These are phyloP conservation scores for Colletotrichum lini DNA, from an alignment of 2,329 filamentous ascomycete species.

Conservation along the genomic window DNA sequence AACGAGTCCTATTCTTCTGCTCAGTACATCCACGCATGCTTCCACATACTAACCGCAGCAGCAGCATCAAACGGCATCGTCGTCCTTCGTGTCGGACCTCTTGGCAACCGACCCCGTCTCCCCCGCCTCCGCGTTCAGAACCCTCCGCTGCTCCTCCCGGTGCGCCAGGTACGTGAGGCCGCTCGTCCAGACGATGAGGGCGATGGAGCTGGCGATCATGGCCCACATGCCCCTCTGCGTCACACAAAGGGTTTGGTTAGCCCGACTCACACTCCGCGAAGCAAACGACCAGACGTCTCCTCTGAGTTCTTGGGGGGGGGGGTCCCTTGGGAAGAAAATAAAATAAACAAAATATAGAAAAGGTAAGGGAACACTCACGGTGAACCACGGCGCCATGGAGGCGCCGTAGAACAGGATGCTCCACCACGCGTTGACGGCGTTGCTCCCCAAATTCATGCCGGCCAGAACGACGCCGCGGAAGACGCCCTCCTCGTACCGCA, in stretches of 20 bases:
- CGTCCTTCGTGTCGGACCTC: constrained; percentile 22
- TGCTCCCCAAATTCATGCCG: constrained; percentile 79
- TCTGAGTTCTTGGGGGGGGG: too few species aligned
- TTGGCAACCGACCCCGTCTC: constrained; percentile 27
- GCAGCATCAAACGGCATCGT: constrained; percentile 17
- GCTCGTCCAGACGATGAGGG: constrained; percentile 71
- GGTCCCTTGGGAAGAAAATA: too few species aligned
- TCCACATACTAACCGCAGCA: neutral
- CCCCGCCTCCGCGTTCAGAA: constrained; percentile 19
- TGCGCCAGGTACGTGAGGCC: constrained; percentile 62
- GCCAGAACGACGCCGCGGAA: constrained; percentile 78
- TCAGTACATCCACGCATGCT: neutral
- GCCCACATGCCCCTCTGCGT: constrained; percentile 77
- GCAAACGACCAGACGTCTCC: constrained; percentile 6
- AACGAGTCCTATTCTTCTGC: too few species aligned
- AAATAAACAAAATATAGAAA: too few species aligned
- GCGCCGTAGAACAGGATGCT: constrained; percentile 79
- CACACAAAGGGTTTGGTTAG: constrained; percentile 19
- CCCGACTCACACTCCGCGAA: neutral
- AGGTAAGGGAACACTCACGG: constrained; percentile 61
- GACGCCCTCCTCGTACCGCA: constrained; percentile 74
- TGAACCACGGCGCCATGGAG: constrained; percentile 76
- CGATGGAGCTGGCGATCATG: constrained; percentile 76
- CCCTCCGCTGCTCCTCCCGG: constrained; percentile 29
- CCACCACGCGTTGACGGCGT: constrained; percentile 82